Evolutionary conservation across 1,139 yeast species (phyloP).

Genomic region (Chernovozyma sophiae-reginae): DNA sequence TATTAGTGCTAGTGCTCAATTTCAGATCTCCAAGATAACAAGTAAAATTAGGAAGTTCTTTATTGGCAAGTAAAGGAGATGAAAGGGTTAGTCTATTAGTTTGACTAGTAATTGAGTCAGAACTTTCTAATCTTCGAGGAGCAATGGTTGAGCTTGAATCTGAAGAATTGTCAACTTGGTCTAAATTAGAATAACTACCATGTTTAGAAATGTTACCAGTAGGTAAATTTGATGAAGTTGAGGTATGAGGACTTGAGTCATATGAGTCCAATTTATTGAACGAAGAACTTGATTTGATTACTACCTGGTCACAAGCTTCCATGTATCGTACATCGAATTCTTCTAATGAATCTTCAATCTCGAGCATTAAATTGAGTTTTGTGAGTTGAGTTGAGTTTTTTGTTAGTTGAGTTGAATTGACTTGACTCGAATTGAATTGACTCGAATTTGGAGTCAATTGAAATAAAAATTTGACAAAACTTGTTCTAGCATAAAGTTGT

Average conservation of each 20-base stretch:
- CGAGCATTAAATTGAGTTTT: background rate
- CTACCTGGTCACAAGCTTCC: slow-evolving; percentile 8
- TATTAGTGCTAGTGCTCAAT: too few species aligned
- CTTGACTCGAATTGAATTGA: too few species aligned
- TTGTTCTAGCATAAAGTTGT: too few species aligned
- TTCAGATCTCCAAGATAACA: slow-evolving; percentile 1
- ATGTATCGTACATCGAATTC: slow-evolving; percentile 15
- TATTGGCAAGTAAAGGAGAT: slow-evolving; percentile 16
- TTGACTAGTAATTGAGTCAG: slow-evolving; percentile 5
- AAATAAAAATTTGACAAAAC: too few species aligned
- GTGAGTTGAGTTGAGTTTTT: background rate
- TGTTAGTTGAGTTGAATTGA: too few species aligned
- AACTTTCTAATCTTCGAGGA: background rate
- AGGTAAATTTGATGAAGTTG: background rate
- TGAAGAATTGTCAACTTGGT: background rate
- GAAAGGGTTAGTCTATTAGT: slow-evolving; percentile 12
- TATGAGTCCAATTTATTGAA: background rate
- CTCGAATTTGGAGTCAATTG: too few species aligned
- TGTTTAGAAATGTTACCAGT: background rate
- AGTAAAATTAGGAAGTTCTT: slow-evolving; percentile 8
- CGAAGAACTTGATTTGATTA: background rate
- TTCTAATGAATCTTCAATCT: slow-evolving; percentile 18
- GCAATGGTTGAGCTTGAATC: background rate
- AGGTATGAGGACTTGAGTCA: background rate
- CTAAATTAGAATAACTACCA: background rate